phyloP scores from a whole-genome alignment of 805 yeast genomes.

The Candida nitratophila region DNA sequence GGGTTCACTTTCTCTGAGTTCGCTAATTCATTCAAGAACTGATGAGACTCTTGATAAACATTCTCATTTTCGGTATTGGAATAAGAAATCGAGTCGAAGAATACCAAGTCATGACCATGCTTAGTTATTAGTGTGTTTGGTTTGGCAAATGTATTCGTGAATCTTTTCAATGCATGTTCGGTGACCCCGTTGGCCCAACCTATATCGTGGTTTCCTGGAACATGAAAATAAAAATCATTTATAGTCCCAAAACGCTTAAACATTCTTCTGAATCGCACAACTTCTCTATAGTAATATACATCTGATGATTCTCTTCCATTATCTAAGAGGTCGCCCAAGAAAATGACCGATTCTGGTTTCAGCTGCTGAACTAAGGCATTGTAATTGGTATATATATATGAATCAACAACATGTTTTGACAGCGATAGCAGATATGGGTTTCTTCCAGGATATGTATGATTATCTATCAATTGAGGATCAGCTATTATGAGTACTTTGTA shows the following conservation, averaged over 20 bases:
- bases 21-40: constrained; percentile 40
- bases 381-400: constrained; percentile 75
- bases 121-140: constrained; percentile 48
- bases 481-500: constrained; percentile 46
- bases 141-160: constrained; percentile 66
- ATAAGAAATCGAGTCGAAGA: constrained; percentile 75
- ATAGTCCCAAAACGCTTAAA: constrained; percentile 40
- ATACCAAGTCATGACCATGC: constrained; percentile 64
- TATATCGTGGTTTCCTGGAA: constrained; percentile 94
- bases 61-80: constrained; percentile 45
- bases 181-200: constrained; percentile 79
- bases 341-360: constrained; percentile 69
- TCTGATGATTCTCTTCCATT: constrained; percentile 62
- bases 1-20: constrained; percentile 34
- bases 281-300: constrained; percentile 57
- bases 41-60: constrained; percentile 40
- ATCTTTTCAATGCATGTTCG: constrained; percentile 49
- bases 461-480: constrained; percentile 91
- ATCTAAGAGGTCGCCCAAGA: constrained; percentile 88
- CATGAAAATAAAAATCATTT: constrained; percentile 4
- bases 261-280: constrained; percentile 53
- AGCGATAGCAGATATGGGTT: constrained; percentile 43
- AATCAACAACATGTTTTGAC: constrained; percentile 60
- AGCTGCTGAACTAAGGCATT: constrained; percentile 47
- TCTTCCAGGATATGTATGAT: constrained; percentile 76